phyloP scores from a whole-genome alignment of 352 stramenopile genomes.

The Globisporangium perplexum region DNA sequence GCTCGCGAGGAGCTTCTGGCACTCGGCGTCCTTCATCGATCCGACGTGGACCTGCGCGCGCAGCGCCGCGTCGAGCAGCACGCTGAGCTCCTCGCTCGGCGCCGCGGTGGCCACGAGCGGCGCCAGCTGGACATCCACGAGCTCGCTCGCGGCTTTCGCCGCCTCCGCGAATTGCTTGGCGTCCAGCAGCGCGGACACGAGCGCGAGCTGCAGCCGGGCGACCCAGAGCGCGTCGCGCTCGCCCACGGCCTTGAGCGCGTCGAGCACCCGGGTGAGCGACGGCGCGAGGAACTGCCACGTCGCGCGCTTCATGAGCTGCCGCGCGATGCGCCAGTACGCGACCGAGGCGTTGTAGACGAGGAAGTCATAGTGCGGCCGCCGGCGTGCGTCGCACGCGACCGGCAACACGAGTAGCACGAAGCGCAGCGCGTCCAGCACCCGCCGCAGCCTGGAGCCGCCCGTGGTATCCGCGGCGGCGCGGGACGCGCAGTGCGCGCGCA shows the following conservation, averaged over 20 bases:
- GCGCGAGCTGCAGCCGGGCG: slow-evolving; percentile 45
- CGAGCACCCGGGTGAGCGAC: slow-evolving; percentile 55
- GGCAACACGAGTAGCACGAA: slow-evolving; percentile 71
- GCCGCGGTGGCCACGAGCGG: slow-evolving; percentile 26
- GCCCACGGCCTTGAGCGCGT: slow-evolving; percentile 59
- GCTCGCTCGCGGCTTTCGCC: slow-evolving; percentile 60
- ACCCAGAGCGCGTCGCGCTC: slow-evolving; percentile 77
- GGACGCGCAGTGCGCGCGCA: slow-evolving; percentile 59
- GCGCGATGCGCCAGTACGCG: slow-evolving; percentile 79
- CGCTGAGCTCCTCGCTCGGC: slow-evolving; percentile 20
- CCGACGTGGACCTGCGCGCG: slow-evolving; percentile 65
- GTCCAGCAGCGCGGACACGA: slow-evolving; percentile 72
- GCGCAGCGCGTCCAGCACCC: slow-evolving; percentile 67
- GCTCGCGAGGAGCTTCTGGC: slow-evolving; percentile 62
- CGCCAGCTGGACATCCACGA: slow-evolving; percentile 53
- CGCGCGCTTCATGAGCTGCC: slow-evolving; percentile 76
- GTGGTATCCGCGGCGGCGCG: slow-evolving; percentile 31
- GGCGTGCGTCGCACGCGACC: slow-evolving; percentile 52
- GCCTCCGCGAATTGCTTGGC: slow-evolving; percentile 44
- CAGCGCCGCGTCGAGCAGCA: slow-evolving; percentile 63
- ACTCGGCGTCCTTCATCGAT: slow-evolving; percentile 69
- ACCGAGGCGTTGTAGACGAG: slow-evolving; percentile 90
- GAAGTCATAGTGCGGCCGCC: slow-evolving; percentile 81
- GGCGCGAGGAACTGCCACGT: slow-evolving; percentile 70
- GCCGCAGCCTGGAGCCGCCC: slow-evolving; percentile 33